Percentiles rank a stretch among this genome's conserved stretches.
Evolutionary conservation across 2,329 filamentous ascomycete species (phyloP).

Genomic region (Trematosphaeria pertusa): DNA sequence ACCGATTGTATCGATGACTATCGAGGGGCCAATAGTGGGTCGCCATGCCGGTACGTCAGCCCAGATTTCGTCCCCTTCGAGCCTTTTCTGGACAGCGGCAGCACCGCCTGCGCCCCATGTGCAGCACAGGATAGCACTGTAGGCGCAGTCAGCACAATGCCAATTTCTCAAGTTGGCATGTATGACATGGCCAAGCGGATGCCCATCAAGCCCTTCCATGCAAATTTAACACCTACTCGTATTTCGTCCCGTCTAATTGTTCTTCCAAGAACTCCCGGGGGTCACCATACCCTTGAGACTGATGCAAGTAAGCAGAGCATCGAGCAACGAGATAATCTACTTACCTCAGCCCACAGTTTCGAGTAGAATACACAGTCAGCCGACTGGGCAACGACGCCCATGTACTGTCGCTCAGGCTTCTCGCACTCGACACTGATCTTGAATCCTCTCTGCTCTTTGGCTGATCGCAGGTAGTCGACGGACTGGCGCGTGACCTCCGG

Average conservation of each 20-base stretch:
- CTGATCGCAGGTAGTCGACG: slow-evolving; percentile 61
- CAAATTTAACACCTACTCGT: slow-evolving; percentile 52
- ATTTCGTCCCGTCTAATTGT: slow-evolving; percentile 31
- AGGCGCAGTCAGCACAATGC: background rate
- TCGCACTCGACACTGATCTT: slow-evolving; percentile 75
- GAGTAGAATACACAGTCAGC: slow-evolving; percentile 80
- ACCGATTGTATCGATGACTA: slow-evolving; percentile 66
- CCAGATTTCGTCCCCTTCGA: slow-evolving; percentile 10
- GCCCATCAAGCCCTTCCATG: background rate
- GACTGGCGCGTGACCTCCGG: slow-evolving; percentile 67
- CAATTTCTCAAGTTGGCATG: background rate
- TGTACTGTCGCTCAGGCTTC: slow-evolving; percentile 68
- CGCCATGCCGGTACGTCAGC: slow-evolving; percentile 15
- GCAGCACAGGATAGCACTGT: slow-evolving; percentile 59
- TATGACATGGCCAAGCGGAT: no score
- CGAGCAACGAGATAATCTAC: background rate
- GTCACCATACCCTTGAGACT: slow-evolving; percentile 25
- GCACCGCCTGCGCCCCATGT: slow-evolving; percentile 67
- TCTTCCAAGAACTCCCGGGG: slow-evolving; percentile 42
- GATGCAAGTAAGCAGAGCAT: slow-evolving; percentile 24
- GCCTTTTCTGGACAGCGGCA: slow-evolving; percentile 51
- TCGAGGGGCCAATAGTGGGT: background rate
- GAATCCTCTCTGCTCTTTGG: slow-evolving; percentile 48
- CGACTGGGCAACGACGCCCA: slow-evolving; percentile 65
- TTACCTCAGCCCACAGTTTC: slow-evolving; percentile 67